phyloP scores from a whole-genome alignment of 2,329 filamentous ascomycete species.

The Xylariaceae sp. region DNA sequence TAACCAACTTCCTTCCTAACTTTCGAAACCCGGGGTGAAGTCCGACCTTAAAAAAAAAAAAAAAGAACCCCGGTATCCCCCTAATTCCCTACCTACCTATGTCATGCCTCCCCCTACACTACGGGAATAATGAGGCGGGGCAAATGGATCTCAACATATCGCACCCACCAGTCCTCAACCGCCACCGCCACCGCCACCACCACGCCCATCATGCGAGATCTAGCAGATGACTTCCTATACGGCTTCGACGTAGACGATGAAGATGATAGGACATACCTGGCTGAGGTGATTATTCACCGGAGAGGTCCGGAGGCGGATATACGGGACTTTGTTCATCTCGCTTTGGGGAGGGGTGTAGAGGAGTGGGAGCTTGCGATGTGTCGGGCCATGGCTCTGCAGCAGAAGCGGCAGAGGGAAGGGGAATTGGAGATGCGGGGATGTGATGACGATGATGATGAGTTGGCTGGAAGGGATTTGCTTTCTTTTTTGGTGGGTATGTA shows the following conservation, averaged over 20 bases:
- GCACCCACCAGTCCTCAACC: constrained; percentile 8
- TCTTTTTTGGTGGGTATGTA: too few species aligned
- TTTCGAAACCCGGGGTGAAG: too few species aligned
- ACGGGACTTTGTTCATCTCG: constrained; percentile 23
- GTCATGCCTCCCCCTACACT: too few species aligned
- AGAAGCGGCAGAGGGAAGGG: too few species aligned
- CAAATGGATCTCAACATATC: constrained; percentile 2
- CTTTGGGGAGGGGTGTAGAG: constrained; percentile 31
- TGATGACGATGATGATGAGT: too few species aligned
- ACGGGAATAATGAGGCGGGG: too few species aligned
- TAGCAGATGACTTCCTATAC: constrained; percentile 29
- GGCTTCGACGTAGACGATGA: constrained; percentile 31
- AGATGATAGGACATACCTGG: constrained; percentile 26
- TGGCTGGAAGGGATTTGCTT: too few species aligned
- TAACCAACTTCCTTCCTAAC: too few species aligned
- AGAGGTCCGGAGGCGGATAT: constrained; percentile 26
- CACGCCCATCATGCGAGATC: not conserved
- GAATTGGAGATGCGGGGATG: constrained; percentile 22
- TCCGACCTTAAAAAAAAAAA: too few species aligned
- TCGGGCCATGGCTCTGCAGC: constrained; percentile 22
- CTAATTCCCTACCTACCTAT: too few species aligned
- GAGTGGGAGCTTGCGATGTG: constrained; percentile 33
- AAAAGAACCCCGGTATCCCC: too few species aligned
- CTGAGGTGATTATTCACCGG: constrained; percentile 24
- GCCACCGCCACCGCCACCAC: not conserved